Base-by-base conservation (phyloP, 1,284 basidiomycete species). In the Malassezia nana region DNA sequence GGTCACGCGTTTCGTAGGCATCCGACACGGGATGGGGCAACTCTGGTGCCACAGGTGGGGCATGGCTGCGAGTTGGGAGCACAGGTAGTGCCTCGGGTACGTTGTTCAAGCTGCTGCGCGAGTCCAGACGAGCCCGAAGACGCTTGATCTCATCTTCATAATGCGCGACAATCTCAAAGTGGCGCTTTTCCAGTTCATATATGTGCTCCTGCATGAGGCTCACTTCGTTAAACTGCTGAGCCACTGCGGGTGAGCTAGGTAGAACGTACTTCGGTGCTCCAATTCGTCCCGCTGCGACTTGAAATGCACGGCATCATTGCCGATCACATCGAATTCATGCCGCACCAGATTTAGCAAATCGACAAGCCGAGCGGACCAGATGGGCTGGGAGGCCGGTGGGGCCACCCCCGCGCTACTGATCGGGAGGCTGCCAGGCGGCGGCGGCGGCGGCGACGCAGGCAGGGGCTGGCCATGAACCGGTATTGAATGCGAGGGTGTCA, bases 221-320 rank as follows among this genome's bases (percentile, higher is more conserved):
- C 46, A 68, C 64, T 50, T 68, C 66, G 52, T 58, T 63, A 30
- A 64, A 52, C 52, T 68, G 66, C 42, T 64, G 60, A 4, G 64
- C 54, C 25, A 68, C 60, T 60, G 52, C 6, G 20, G n/a, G 38
- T 48, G 26, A 48, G 33, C 48, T 41, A 25, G 31, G 1, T 26
- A 75, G 15, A 9, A 60, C 81, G 57, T 63, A 89, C 89, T 80
- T 79, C 90, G 88, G 15, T 79, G 79, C 75, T 95, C 90, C 74
- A 85, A 87, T 59, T 95, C 90, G 67, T 94, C 90, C 52, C 87
- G 78, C 76, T 92, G 87, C 30, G 77, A 79, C 59, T 87, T 82
- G 67, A 87, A 79, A 25, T 81, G 70, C 18, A 76, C 78, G 46
- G 85, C 78, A 73, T 94, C 89, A 56, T 80, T 78, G 13, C 82